phyloP scores from a whole-genome alignment of 108 stramenopile species.

The Cyclotella baltica region DNA sequence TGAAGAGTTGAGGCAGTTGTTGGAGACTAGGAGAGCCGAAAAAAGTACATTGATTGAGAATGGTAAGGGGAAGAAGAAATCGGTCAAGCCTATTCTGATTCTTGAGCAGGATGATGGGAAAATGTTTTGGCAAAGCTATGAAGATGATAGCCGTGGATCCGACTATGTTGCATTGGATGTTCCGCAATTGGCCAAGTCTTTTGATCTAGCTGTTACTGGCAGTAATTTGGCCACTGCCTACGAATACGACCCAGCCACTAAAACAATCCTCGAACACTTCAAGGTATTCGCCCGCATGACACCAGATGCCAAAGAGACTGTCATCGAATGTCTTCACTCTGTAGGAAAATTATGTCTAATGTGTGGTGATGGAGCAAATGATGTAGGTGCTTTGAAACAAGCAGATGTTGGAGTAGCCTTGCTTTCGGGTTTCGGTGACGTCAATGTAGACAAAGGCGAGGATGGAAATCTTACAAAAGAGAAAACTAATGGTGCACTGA shows the following conservation, averaged over 20 bases:
- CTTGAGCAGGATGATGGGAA: conserved; percentile 65
- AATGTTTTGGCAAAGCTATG: conserved; percentile 90
- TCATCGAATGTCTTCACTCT: conserved; percentile 88
- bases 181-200: conserved; percentile 66
- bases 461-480: conserved; percentile 41
- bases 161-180: conserved; percentile 68
- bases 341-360: conserved; percentile 74
- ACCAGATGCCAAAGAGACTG: conserved; percentile 96
- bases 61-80: conserved; percentile 17
- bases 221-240: conserved; percentile 78
- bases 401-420: conserved; percentile 98
- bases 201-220: conserved; percentile 91
- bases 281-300: conserved; percentile 97
- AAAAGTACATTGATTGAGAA: conserved; percentile 13
- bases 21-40: conserved; percentile 49
- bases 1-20: conserved; percentile 64
- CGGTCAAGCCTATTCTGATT: conserved; percentile 77
- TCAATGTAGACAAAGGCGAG: conserved; percentile 82
- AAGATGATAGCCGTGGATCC: conserved; percentile 65
- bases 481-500: conserved; percentile 12
- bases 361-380: conserved; percentile 99
- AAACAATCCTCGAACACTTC: conserved; percentile 77
- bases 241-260: conserved; percentile 74
- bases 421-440: conserved; percentile 86
- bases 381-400: conserved; percentile 95